phyloP scores from a whole-genome alignment of 2,329 filamentous ascomycete species.

The Alternaria sp. region DNA sequence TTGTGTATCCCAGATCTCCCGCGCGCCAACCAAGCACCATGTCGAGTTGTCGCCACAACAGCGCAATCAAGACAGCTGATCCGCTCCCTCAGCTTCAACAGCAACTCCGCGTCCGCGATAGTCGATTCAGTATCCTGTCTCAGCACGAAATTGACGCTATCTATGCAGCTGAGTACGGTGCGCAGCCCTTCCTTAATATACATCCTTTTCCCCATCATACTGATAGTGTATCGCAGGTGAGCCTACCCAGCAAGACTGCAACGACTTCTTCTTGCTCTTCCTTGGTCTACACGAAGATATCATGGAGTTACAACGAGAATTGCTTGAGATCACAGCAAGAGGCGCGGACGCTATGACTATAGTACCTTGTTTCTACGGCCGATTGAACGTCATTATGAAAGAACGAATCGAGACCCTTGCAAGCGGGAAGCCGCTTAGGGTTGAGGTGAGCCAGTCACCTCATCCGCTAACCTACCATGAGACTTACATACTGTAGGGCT shows the following conservation, averaged over 20 bases:
- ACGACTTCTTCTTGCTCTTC: constrained; percentile 5
- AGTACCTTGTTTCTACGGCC: not conserved
- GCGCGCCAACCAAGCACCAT: not conserved
- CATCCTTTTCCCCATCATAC: not conserved
- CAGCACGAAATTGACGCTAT: not conserved
- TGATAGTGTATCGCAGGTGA: not conserved
- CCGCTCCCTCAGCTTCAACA: not conserved
- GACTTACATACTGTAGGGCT: not conserved
- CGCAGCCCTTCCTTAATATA: not conserved
- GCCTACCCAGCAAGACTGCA: constrained; percentile 3
- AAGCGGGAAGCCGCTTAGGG: not conserved
- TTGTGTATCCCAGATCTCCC: no score
- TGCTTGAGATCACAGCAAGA: not conserved
- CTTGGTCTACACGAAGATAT: not conserved
- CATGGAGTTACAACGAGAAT: not conserved
- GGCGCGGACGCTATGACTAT: not conserved
- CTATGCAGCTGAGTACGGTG: constrained; percentile 1
- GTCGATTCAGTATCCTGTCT: not conserved
- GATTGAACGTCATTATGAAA: not conserved
- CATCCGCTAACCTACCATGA: no score
- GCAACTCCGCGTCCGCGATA: not conserved
- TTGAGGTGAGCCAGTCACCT: not conserved
- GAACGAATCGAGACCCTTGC: not conserved
- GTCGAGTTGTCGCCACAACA: not conserved
- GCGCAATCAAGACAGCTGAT: not conserved